Conservation (phyloP, 805 yeast genomes). For the Kodamaea kaohsiungensis region DNA sequence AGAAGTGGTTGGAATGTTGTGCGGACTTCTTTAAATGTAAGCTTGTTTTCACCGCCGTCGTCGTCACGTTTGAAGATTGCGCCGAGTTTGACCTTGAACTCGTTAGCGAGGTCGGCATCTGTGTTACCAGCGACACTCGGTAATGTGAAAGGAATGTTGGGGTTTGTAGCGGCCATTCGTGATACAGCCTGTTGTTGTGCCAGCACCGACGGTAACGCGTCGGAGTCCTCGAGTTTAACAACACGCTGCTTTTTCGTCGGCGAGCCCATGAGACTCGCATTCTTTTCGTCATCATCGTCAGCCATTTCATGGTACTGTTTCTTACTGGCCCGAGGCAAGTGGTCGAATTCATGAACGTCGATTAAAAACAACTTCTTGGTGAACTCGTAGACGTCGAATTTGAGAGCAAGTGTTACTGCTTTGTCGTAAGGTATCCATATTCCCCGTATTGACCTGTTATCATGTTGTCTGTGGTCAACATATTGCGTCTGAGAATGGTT, state of each 20-base stretch:
- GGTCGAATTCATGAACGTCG: conserved; percentile 47
- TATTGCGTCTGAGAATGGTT: conserved; percentile 14
- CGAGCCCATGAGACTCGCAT: conserved; percentile 24
- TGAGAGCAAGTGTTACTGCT: conserved; percentile 39
- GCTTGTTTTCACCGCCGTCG: conserved; percentile 20
- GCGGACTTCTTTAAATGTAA: conserved; percentile 25
- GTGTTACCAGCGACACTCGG: conserved; percentile 42
- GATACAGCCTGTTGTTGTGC: background rate
- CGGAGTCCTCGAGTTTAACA: conserved; percentile 8
- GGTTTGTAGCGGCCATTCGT: conserved; percentile 23
- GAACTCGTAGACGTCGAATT: conserved; percentile 41
- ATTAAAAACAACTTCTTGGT: conserved; percentile 38
- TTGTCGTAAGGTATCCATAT: conserved; percentile 47
- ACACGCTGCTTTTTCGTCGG: conserved; percentile 39
- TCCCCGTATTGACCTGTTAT: conserved; percentile 30
- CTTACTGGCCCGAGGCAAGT: conserved; percentile 29
- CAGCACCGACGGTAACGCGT: background rate
- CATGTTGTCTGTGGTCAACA: conserved; percentile 31
- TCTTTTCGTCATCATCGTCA: conserved; percentile 18
- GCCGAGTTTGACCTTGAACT: conserved; percentile 33
- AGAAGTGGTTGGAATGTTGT: conserved; percentile 24
- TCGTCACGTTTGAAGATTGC: conserved; percentile 39
- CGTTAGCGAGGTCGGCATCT: conserved; percentile 31
- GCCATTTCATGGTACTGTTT: conserved; percentile 26
- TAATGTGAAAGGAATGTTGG: conserved; percentile 49